Evolutionary conservation across 257 asterid species (phyloP).

Genomic region (Nicotiana benthamiana): DNA sequence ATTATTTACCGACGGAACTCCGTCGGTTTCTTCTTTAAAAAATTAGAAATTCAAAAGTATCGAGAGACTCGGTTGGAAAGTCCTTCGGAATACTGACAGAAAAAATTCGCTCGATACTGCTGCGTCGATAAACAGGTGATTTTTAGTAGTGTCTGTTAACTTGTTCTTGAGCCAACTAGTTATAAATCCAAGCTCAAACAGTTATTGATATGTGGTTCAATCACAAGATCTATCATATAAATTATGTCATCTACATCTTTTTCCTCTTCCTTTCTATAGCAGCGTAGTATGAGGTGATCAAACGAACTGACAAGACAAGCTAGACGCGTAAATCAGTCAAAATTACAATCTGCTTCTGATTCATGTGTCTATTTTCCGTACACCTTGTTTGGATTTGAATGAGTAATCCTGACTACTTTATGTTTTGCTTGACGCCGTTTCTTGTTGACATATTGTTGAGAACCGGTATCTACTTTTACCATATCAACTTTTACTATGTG

Average conservation of each 20-base stretch:
- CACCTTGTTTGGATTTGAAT: slow-evolving; percentile 49
- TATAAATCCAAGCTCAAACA: not conserved
- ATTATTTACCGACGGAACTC: no score
- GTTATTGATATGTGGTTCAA: not conserved
- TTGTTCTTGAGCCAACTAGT: no score
- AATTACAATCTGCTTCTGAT: not conserved
- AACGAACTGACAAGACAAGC: not conserved
- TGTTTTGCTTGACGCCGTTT: slow-evolving; percentile 28
- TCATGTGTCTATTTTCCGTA: slow-evolving; percentile 55
- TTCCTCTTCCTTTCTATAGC: not conserved
- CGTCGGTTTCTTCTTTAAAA: no score
- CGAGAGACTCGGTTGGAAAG: no score
- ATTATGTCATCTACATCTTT: not conserved
- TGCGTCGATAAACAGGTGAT: no score
- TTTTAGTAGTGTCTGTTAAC: no score
- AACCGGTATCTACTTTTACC: slow-evolving; percentile 30
- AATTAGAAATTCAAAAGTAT: no score
- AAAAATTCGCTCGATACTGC: no score
- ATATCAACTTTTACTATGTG: slow-evolving; percentile 87
- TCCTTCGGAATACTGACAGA: no score
- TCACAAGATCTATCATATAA: not conserved
- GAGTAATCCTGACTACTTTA: slow-evolving; percentile 49
- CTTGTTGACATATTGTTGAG: slow-evolving; percentile 25
- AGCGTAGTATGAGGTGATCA: not conserved
- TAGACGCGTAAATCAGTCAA: not conserved